Evolutionary conservation across 2,329 filamentous ascomycete species (phyloP).

Genomic region (Nothopassalora personata): DNA sequence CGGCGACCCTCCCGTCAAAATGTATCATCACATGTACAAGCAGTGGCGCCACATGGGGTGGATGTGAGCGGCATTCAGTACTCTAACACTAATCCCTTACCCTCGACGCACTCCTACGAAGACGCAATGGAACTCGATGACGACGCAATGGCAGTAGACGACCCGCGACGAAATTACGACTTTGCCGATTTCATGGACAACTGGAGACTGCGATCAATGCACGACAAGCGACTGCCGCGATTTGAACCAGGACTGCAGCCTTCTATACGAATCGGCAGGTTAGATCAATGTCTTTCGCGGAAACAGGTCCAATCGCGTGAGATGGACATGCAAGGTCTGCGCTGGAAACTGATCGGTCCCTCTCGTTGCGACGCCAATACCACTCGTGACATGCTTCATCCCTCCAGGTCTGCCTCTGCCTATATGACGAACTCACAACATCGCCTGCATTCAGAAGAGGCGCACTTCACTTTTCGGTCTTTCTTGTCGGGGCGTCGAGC

Average conservation of each 20-base stretch:
- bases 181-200: conserved; percentile 28
- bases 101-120: neutral
- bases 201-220: conserved; percentile 26
- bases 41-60: neutral
- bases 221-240: conserved; percentile 14
- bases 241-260: conserved; percentile 20
- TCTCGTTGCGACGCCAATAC: conserved; percentile 24
- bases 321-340: conserved; percentile 34
- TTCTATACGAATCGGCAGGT: conserved; percentile 12
- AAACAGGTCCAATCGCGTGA: conserved; percentile 11
- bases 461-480: conserved; percentile 26
- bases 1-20: neutral
- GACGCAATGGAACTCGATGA: conserved; percentile 19
- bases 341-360: conserved; percentile 30
- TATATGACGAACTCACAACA: neutral
- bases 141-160: conserved; percentile 25
- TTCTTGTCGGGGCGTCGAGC: conserved; percentile 42
- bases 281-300: conserved; percentile 15
- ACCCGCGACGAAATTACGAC: conserved; percentile 27
- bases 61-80: neutral
- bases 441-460: conserved; percentile 2
- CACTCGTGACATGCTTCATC: conserved; percentile 29
- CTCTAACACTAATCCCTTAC: neutral
- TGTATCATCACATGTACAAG: neutral
- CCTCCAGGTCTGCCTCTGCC: conserved; percentile 6